Evolutionary conservation across 129 eudicot genomes (phyloP).

Genomic region (Solidago caesia): DNA sequence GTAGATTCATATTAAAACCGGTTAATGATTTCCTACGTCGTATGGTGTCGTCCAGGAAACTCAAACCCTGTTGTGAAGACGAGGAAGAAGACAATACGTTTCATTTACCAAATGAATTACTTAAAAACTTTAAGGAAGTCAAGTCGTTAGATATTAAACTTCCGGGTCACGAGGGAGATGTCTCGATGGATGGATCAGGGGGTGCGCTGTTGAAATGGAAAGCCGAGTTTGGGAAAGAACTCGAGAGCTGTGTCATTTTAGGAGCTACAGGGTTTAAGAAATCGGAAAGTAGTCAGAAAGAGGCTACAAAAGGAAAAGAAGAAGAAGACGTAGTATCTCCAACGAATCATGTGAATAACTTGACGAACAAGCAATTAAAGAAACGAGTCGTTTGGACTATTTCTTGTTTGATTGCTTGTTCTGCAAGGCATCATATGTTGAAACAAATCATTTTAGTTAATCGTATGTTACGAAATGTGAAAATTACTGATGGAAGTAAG

Average conservation of each 20-base stretch:
- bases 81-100: constrained; percentile 23
- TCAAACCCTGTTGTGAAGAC: constrained; percentile 18
- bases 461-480: constrained; percentile 28
- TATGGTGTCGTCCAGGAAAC: constrained; percentile 18
- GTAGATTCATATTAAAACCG: constrained; percentile 40
- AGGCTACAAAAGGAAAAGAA: not conserved
- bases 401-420: constrained; percentile 68
- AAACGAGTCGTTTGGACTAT: constrained; percentile 77
- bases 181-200: constrained; percentile 27
- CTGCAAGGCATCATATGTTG: constrained; percentile 65
- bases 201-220: constrained; percentile 57
- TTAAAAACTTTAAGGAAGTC: constrained; percentile 48
- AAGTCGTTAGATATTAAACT: constrained; percentile 40
- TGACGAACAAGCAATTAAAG: constrained; percentile 50
- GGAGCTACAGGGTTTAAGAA: constrained; percentile 45
- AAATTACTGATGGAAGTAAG: constrained; percentile 52
- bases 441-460: constrained; percentile 35
- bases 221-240: constrained; percentile 59
- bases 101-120: constrained; percentile 34
- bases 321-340: not conserved
- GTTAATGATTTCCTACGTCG: constrained; percentile 28
- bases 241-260: constrained; percentile 58
- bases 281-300: not conserved
- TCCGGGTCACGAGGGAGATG: constrained; percentile 45
- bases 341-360: not conserved